Evolutionary conservation across 75 land plant species (phyloP).

Genomic region (Azolla pinnata): DNA sequence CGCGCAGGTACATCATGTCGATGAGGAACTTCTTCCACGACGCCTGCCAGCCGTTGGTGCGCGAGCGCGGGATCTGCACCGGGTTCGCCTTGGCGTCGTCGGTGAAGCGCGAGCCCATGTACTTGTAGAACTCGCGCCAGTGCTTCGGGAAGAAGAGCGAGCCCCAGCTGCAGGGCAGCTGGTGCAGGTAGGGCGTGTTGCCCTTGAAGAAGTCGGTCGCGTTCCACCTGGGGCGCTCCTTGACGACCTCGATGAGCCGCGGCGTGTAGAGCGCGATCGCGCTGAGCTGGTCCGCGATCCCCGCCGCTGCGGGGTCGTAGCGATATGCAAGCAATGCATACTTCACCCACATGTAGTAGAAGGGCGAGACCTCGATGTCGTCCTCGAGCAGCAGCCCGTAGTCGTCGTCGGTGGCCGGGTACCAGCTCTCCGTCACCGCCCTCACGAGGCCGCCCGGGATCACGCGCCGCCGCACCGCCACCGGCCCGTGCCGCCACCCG

Average conservation of each 20-base stretch:
- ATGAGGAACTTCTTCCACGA: conserved; percentile 99
- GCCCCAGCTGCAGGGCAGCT: conserved; percentile 98
- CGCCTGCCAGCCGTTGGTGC: conserved; percentile 98
- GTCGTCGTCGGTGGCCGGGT: conserved; percentile 72
- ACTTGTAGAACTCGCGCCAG: conserved; percentile 93
- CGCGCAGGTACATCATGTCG: conserved; percentile 95
- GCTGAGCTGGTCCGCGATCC: conserved; percentile 77
- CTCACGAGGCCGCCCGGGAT: conserved; percentile 95
- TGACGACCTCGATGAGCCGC: conserved; percentile 76
- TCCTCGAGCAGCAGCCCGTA: conserved; percentile 91
- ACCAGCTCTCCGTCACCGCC: conserved; percentile 99
- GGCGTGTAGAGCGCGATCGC: conserved; percentile 95
- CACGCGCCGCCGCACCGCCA: conserved; percentile 64
- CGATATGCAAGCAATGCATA: conserved; percentile 82
- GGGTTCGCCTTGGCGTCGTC: conserved; percentile 82
- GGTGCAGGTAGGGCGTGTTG: conserved; percentile 94
- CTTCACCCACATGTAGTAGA: conserved; percentile 97
- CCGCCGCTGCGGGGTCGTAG: conserved; percentile 68
- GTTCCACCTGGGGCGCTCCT: conserved; percentile 92
- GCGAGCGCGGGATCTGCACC: conserved; percentile 90
- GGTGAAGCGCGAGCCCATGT: conserved; percentile 89
- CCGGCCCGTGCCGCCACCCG: conserved; percentile 80
- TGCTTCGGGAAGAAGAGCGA: conserved; percentile 96
- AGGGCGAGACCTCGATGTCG: conserved; percentile 97
- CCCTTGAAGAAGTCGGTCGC: conserved; percentile 82